Percentiles rank a stretch among this genome's conserved stretches.
phyloP scores from a whole-genome alignment of 139 green algal genomes.

The Spirogloea muscicola region DNA sequence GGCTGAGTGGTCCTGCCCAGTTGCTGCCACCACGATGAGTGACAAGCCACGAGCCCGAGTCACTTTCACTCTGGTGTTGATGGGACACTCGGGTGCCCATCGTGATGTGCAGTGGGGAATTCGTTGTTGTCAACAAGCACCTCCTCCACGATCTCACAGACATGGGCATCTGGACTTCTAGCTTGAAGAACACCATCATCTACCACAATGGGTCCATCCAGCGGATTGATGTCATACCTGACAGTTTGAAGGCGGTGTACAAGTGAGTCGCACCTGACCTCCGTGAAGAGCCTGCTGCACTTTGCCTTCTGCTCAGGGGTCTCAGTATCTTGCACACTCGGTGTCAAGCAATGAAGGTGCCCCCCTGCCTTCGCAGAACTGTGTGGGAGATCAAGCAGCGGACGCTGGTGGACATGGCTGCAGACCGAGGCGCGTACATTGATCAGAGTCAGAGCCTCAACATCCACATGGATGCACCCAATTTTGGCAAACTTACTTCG shows the following conservation, averaged over 20 bases:
- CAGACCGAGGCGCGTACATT: constrained; percentile 95
- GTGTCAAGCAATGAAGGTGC: background rate
- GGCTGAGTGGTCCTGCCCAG: constrained; percentile 71
- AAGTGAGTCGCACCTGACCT: constrained; percentile 55
- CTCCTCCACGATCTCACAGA: constrained; percentile 88
- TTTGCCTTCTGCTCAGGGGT: background rate
- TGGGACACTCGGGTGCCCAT: no score
- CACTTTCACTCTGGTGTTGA: no score
- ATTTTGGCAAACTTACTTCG: constrained; percentile 97
- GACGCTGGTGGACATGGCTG: constrained; percentile 94
- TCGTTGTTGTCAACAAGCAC: constrained; percentile 96
- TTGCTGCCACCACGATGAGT: no score
- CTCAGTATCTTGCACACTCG: background rate
- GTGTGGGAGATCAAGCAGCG: constrained; percentile 97
- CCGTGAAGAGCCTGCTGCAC: background rate
- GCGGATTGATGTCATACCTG: constrained; percentile 72
- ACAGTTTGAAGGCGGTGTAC: constrained; percentile 87
- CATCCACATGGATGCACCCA: constrained; percentile 96
- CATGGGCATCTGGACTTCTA: constrained; percentile 77
- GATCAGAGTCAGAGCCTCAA: constrained; percentile 96
- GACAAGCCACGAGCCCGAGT: no score
- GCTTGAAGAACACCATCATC: constrained; percentile 93
- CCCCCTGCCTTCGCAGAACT: constrained; percentile 53
- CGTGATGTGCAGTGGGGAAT: constrained; percentile 77
- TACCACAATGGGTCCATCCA: constrained; percentile 69